Base-by-base conservation (phyloP, 805 yeast species). In the Saccharomyces kudriavzevii region DNA sequence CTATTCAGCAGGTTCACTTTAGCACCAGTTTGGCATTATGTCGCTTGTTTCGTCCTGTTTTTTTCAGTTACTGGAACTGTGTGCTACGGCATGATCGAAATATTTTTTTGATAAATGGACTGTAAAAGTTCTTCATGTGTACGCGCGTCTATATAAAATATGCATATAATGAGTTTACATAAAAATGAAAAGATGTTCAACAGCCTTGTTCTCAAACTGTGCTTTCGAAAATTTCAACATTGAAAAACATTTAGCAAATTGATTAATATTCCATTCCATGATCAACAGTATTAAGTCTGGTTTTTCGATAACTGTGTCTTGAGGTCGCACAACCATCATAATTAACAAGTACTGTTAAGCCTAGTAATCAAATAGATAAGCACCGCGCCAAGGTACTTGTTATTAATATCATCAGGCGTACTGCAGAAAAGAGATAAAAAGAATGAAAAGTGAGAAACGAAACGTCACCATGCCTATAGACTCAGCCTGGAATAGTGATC, bases 1-100 rank as follows among this genome's bases (percentile, higher is more conserved):
- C 50, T 67, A n/a, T 67, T 68, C 49, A 67, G 69, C 47, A 58
- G 71, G 47, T 65, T 54, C 52, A 52, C 60, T 1, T 52, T 61
- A 31, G 71, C 70, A 3, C 71, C 71, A 5, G 51, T 60, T 6
- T 68, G 71, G 71, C 70, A 68, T 57, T 68, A 68, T 47, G 47
- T 61, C 25, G 54, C 60, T 20, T 60, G 66, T 47, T 63, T 66
- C 46, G 25, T 59, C 1, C 49, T 67, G 27, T 68, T 67, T 47
- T 49, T 65, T 6, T 27, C 60, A 11, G 63, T 66, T 5, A 61
- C 65, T 11, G 56, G 59, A 31, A 65, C 66, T 10, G 70, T 62
- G 2, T 68, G 70, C 47, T 68, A 68, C 53, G 70, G 70, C 6
- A 54, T 68, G 14, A 53, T 66, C 13, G 70, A 65, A 50, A 54